Percentiles rank a stretch among this genome's conserved stretches.
These are phyloP conservation scores for Trichosporon inkin DNA, from an alignment of 1,284 basidiomycete genomes.

Conservation along the genomic window DNA sequence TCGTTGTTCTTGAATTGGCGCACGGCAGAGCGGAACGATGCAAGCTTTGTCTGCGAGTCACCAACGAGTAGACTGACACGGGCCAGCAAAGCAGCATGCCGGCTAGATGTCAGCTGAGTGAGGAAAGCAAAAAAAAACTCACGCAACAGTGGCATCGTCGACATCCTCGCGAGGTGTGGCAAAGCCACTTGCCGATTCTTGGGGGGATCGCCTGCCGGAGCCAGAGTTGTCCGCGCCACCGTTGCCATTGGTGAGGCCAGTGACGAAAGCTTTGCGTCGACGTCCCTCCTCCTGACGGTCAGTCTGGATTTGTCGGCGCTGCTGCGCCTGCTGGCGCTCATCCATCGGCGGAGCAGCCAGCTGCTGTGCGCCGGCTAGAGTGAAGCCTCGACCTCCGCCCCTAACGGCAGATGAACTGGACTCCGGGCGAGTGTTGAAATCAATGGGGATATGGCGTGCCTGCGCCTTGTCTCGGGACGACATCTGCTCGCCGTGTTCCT, in stretches of 20 bases:
- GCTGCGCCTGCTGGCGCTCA: conserved; percentile 42
- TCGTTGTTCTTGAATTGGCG: conserved; percentile 75
- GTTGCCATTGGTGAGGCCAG: conserved; percentile 53
- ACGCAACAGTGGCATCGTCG: conserved; percentile 42
- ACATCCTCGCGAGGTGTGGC: conserved; percentile 45
- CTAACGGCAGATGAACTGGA: conserved; percentile 13
- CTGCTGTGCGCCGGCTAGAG: conserved; percentile 37
- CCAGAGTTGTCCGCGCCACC: background rate
- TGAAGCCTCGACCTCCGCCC: conserved; percentile 33
- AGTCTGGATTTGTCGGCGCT: conserved; percentile 34
- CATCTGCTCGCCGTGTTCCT: conserved; percentile 59
- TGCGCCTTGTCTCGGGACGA: conserved; percentile 70
- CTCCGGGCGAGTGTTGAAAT: conserved; percentile 56
- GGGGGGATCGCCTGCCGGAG: conserved; percentile 13
- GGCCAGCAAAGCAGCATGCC: conserved; percentile 64
- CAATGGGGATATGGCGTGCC: conserved; percentile 70
- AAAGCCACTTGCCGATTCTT: conserved; percentile 32
- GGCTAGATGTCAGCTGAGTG: conserved; percentile 22
- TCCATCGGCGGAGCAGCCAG: conserved; percentile 38
- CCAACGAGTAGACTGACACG: conserved; percentile 65
- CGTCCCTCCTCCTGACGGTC: conserved; percentile 43
- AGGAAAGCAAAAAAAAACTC: background rate
- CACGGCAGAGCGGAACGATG: conserved; percentile 74
- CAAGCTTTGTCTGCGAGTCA: conserved; percentile 67
- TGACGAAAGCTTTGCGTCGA: conserved; percentile 58